Evolutionary conservation across 768 basidiomycete genomes (phyloP).

Genomic region (Pholiota microspora): DNA sequence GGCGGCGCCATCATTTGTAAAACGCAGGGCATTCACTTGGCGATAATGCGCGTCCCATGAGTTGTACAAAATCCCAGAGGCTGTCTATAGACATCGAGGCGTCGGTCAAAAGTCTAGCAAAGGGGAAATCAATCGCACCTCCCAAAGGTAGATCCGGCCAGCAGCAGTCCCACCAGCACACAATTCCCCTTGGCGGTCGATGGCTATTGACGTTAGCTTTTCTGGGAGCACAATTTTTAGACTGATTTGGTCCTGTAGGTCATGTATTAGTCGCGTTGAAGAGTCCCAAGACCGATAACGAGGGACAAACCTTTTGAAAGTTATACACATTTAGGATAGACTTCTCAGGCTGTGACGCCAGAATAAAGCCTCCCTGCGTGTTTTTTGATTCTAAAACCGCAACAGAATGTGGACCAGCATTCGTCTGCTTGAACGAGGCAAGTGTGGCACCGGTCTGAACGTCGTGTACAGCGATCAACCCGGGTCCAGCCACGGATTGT

Average conservation of each 20-base stretch:
- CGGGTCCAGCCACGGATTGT: constrained; percentile 45
- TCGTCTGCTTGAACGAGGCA: constrained; percentile 89
- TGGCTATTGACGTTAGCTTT: constrained; percentile 75
- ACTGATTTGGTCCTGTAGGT: constrained; percentile 79
- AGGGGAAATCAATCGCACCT: constrained; percentile 52
- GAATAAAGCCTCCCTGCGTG: constrained; percentile 79
- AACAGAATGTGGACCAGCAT: constrained; percentile 60
- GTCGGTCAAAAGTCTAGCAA: background rate
- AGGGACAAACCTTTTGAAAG: constrained; percentile 78
- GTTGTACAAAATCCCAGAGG: constrained; percentile 91
- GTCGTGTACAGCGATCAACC: constrained; percentile 76
- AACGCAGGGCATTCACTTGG: constrained; percentile 76
- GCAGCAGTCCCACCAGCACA: constrained; percentile 87
- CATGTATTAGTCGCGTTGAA: constrained; percentile 10
- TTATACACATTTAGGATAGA: constrained; percentile 86
- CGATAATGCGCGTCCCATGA: constrained; percentile 98
- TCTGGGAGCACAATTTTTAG: constrained; percentile 88
- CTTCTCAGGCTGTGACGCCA: constrained; percentile 87
- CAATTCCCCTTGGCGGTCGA: constrained; percentile 70
- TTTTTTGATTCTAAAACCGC: constrained; percentile 63
- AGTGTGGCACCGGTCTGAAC: constrained; percentile 72
- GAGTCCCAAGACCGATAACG: background rate
- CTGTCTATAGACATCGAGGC: constrained; percentile 46
- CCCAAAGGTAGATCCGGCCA: constrained; percentile 95
- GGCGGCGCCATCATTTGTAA: constrained; percentile 77